Conservation (phyloP, 2,329 filamentous ascomycete species). For the Pseudogymnoascus sp. region DNA sequence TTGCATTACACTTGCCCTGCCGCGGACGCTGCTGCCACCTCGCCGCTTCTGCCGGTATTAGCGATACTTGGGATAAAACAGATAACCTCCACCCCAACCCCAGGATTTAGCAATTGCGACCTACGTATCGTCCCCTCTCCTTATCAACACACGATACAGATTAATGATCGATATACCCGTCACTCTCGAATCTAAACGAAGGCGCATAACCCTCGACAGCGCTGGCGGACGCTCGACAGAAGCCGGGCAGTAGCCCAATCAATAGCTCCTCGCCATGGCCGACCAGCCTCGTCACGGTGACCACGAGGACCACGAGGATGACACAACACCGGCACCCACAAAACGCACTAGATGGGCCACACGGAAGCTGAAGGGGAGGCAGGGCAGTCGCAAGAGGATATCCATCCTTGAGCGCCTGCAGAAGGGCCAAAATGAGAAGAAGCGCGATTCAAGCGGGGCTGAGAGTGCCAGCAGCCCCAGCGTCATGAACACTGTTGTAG, state of each 20-base stretch:
- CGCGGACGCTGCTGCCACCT: constrained; percentile 5
- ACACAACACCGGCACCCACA: constrained; percentile 47
- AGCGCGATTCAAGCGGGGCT: constrained; percentile 40
- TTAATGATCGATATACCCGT: neutral
- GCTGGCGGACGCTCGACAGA: constrained; percentile 7
- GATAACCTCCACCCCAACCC: constrained; percentile 1
- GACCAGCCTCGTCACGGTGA: constrained; percentile 15
- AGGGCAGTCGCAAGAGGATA: constrained; percentile 68
- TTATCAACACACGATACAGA: neutral
- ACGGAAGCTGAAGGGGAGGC: constrained; percentile 70
- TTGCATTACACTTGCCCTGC: constrained; percentile 1
- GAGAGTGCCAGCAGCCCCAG: constrained; percentile 21
- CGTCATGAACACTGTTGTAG: constrained; percentile 8
- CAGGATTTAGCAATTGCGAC: constrained; percentile 3
- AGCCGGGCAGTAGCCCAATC: constrained; percentile 1
- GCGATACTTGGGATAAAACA: constrained; percentile 1
- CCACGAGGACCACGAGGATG: constrained; percentile 19
- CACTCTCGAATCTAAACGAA: constrained; percentile 2
- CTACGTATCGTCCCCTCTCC: neutral
- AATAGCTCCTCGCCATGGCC: constrained; percentile 22
- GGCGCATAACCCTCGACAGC: neutral
- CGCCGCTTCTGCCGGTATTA: constrained; percentile 4
- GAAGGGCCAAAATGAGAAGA: constrained; percentile 62
- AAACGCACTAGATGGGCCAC: constrained; percentile 94
- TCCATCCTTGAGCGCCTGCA: constrained; percentile 73